phyloP scores from a whole-genome alignment of 139 green algal species.

The Chlamydomonas applanata region DNA sequence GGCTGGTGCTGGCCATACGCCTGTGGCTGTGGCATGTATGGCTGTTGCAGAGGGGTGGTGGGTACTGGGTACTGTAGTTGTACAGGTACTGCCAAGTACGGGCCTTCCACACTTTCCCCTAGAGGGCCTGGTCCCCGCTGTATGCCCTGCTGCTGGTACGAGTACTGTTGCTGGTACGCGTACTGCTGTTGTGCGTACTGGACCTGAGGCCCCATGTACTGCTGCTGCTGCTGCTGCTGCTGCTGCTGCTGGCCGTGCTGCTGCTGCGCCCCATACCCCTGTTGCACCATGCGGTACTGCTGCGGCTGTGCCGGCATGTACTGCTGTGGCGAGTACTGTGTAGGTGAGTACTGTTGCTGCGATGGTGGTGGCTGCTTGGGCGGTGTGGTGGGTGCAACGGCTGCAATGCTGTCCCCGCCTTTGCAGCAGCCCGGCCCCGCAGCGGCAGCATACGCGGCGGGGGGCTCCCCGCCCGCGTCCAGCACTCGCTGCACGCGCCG shows the following conservation, averaged over 20 bases:
- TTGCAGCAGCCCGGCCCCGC: too few species aligned
- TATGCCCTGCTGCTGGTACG: background rate
- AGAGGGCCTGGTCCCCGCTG: background rate
- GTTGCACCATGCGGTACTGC: background rate
- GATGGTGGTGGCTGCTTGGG: too few species aligned
- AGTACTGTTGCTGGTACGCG: background rate
- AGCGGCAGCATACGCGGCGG: too few species aligned
- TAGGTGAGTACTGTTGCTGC: background rate
- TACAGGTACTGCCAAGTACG: background rate
- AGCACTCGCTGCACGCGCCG: too few species aligned
- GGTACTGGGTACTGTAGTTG: background rate
- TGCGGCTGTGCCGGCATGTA: too few species aligned
- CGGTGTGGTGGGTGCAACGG: too few species aligned
- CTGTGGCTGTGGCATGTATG: too few species aligned
- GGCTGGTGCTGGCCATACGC: too few species aligned
- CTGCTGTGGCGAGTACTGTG: background rate
- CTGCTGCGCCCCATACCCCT: background rate
- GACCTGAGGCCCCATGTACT: background rate
- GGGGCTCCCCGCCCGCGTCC: too few species aligned
- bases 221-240: conserved; percentile 11
- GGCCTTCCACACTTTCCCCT: conserved; percentile 4
- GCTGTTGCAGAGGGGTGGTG: background rate
- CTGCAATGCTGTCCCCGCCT: too few species aligned
- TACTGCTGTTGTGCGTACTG: background rate
- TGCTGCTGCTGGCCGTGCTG: background rate